Evolutionary conservation across 2,329 filamentous ascomycete genomes (phyloP), one percentile per base, ranked within the genome.

Genomic region (Coleophoma cylindrospora): DNA sequence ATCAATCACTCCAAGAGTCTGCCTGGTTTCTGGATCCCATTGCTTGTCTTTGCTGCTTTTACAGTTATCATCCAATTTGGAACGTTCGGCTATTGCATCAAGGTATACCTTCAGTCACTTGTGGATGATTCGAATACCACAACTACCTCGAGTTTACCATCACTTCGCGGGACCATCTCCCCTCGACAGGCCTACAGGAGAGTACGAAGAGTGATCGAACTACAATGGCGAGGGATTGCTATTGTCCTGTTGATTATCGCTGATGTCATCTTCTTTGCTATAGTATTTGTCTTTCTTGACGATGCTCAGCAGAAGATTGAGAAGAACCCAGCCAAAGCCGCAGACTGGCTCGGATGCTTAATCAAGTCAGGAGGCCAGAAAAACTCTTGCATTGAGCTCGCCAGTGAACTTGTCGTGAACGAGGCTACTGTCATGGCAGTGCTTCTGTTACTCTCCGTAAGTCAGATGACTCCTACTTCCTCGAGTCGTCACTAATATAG

Each of bases 191-290:
- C 95, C 2, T 96, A 95, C 65, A 84, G 88, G 55, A 84, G 94
- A 60, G 81, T 99, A 36, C 84, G 84, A 56, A 86, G 91, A 58
- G 91, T 97, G 15, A 80, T 99, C 36, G 83, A 88, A 65, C 80
- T 97, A 4, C 94, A 99, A 68, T 99, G 94, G 94, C 82, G 92
- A 59, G 92, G 91, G 41, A 92, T 96, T 53, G 81, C 84, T 40
- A 89, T 97, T 53, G 91, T 96, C 13, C 74, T 95, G 47, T 86
- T 96, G 65, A 95, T 97, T 59, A 80, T 96, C 51, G 80, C 83
- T 52, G 91, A 97, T 65, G 90, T 97, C 54, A 84, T 96, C 61
- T 96, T 96, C 76, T 96, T 97, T 69, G 86, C 91, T 2, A 76
- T 96, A 43, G 80, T 96, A 49, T 97, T 97, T 65, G 86, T 97